Percentiles rank a stretch among this genome's conserved stretches.
These are phyloP conservation scores for Mycosphaerelloides madeirae DNA, from an alignment of 2,329 filamentous ascomycete species.

Conservation along the genomic window DNA sequence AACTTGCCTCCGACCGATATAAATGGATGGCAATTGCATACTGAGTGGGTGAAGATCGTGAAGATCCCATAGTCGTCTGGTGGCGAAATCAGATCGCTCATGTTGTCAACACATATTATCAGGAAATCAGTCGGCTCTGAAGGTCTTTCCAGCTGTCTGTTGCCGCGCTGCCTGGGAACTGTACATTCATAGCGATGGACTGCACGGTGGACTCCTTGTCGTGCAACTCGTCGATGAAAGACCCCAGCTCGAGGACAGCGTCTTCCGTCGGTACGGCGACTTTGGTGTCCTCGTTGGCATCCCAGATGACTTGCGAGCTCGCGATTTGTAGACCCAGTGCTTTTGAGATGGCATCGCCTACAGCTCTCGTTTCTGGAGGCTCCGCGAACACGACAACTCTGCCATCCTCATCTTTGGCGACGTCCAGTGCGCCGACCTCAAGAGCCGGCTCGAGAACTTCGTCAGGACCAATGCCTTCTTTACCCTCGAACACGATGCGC, in stretches of 20 bases:
- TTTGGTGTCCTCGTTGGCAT: conserved; percentile 73
- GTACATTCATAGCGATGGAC: conserved; percentile 69
- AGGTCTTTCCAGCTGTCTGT: conserved; percentile 27
- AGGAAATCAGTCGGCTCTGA: conserved; percentile 19
- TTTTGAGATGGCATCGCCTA: conserved; percentile 60
- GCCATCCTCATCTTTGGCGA: conserved; percentile 64
- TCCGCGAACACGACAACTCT: conserved; percentile 67
- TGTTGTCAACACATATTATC: too few species aligned
- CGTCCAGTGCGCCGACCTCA: conserved; percentile 75
- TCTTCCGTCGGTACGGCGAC: conserved; percentile 57
- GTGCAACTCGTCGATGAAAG: conserved; percentile 56
- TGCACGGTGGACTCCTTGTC: conserved; percentile 67
- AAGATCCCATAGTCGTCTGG: too few species aligned
- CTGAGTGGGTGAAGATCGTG: too few species aligned
- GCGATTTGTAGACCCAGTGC: conserved; percentile 63
- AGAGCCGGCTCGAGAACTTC: conserved; percentile 76
- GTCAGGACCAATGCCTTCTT: conserved; percentile 55
- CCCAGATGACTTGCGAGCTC: conserved; percentile 78
- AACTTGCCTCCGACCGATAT: too few species aligned
- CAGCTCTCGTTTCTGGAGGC: conserved; percentile 59
- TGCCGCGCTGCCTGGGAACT: conserved; percentile 32
- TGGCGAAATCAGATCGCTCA: too few species aligned
- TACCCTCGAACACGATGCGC: conserved; percentile 62
- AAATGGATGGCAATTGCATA: too few species aligned
- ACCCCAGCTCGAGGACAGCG: conserved; percentile 53